Base-by-base conservation (phyloP, 1,284 basidiomycete genomes). In the Cerioporus squamosus region DNA sequence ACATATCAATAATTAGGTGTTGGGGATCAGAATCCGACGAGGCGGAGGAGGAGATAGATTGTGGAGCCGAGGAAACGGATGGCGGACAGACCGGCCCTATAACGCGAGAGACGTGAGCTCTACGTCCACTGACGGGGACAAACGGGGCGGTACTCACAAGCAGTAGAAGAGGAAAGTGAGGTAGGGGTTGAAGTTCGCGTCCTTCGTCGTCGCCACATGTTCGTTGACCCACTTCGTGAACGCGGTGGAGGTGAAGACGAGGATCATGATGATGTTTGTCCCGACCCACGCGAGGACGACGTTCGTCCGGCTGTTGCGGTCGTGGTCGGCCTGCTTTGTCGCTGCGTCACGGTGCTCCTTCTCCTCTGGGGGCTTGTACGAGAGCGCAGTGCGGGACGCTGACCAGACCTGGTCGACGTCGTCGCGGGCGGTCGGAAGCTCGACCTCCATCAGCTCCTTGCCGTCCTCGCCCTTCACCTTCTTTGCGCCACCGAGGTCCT, bases 401-500 rank as follows among this genome's bases (percentile, higher is more conserved):
- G 79, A 72, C 94, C 94, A 97, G 42, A 96, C 75, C 58, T 88
- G 88, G 70, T 95, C 93, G 54, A 95, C 89, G 62, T 95, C 94
- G 70, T 95, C 93, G 26, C 86, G 83, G 8, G 84, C 83, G 26
- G 91, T 91, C 0, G 91, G 90, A 7, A 95, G 70, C 65, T 93
- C 89, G 46, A 96, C 89, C 72, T 95, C 94, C 76, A 94, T 84
- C 66, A 94, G 77, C 51, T 91, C 91, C 68, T 95, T 90, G 51
- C 94, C 94, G 69, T 90, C 87, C 49, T 88, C 87, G 57, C 81
- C 83, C 75, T 93, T 91, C 63, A 94, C 80, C 72, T 93, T 94
- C 81, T 94, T 94, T 1, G 93, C 94, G 8, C 87, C 86, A 56
- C 94, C 94, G 7, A 96, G 82, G 70, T 95, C 93, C 74, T 95